Evolutionary conservation across 2,329 filamentous ascomycete species (phyloP).

Genomic region (Trichothecium sympodiale): DNA sequence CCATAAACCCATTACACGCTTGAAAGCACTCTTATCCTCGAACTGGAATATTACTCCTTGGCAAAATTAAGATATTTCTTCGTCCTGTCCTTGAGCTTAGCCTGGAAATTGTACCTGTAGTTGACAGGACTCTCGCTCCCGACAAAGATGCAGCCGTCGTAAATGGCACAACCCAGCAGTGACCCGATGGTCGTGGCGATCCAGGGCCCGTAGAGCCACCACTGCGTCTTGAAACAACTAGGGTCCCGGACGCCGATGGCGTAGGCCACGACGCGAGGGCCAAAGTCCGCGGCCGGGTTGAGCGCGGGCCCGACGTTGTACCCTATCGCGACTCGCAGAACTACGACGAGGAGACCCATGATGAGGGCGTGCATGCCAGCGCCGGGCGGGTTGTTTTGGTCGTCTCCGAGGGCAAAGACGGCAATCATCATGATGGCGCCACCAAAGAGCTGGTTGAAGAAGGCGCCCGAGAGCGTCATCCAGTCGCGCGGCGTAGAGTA

Average conservation of each 20-base stretch:
- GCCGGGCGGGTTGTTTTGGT: conserved; percentile 24
- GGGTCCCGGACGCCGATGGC: conserved; percentile 16
- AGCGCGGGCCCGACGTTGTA: conserved; percentile 25
- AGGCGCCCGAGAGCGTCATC: conserved; percentile 14
- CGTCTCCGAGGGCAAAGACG: conserved; percentile 23
- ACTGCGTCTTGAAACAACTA: conserved; percentile 16
- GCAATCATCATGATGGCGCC: conserved; percentile 23
- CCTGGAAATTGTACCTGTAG: not conserved
- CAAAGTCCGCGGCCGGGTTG: conserved; percentile 26
- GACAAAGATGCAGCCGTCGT: conserved; percentile 18
- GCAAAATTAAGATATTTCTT: not conserved
- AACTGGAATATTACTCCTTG: too few relatives aligned
- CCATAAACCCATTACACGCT: too few relatives aligned
- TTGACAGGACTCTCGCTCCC: conserved; percentile 8
- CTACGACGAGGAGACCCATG: conserved; percentile 21
- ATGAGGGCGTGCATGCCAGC: conserved; percentile 25
- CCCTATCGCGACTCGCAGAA: conserved; percentile 22
- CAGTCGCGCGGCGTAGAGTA: conserved; percentile 18
- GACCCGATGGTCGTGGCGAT: conserved; percentile 14
- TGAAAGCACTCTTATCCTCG: too few relatives aligned
- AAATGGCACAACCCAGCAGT: conserved; percentile 16
- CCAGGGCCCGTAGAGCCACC: conserved; percentile 22
- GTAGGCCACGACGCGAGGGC: conserved; percentile 19
- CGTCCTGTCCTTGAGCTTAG: not conserved
- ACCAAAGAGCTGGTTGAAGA: conserved; percentile 23